phyloP scores from a whole-genome alignment of 1,139 yeast species.

The Pneumocystis wakefieldiae region DNA sequence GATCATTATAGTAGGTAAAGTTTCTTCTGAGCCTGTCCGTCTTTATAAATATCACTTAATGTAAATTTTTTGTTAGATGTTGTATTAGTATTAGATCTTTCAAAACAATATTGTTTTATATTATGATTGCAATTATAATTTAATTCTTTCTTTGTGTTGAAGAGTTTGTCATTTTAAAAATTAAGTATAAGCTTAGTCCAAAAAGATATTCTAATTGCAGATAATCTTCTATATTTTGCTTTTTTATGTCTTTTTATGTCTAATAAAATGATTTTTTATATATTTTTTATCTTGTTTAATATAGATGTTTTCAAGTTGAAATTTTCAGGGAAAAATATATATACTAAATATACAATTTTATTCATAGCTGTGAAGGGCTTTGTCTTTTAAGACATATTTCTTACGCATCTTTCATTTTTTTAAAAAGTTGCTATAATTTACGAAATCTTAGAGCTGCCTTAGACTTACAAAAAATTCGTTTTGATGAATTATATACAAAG shows the following conservation, averaged over 20 bases:
- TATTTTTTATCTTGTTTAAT: too few species aligned
- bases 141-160: constrained; percentile 10
- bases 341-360: too few species aligned
- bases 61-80: background rate
- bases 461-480: too few species aligned
- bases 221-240: background rate
- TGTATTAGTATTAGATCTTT: background rate
- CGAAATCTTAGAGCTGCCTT: too few species aligned
- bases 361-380: too few species aligned
- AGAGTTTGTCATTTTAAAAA: constrained; percentile 9
- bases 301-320: too few species aligned
- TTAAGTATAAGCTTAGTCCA: constrained; percentile 2
- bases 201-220: background rate
- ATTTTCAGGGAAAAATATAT: too few species aligned
- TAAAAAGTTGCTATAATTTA: too few species aligned
- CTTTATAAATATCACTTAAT: constrained; percentile 10
- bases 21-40: constrained; percentile 13
- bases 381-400: too few species aligned
- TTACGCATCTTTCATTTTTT: too few species aligned
- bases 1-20: constrained; percentile 10
- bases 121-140: constrained; percentile 7
- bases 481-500: too few species aligned
- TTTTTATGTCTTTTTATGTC: background rate
- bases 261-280: too few species aligned
- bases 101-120: background rate